Conservation (phyloP, 78 protist species). For the Cavenderia fasciculata region DNA sequence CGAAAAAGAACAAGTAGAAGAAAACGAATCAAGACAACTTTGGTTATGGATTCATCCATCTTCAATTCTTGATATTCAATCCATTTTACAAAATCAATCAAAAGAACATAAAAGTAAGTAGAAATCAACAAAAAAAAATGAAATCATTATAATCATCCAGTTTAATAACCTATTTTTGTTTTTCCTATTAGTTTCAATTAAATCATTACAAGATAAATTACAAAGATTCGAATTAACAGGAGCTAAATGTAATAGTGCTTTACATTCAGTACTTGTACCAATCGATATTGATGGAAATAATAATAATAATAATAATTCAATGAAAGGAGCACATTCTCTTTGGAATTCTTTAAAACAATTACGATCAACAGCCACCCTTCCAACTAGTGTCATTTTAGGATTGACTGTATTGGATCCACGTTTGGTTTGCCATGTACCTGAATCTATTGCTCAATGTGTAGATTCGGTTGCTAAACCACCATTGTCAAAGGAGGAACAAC, state of each 20-base stretch:
- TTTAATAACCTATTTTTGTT: too few species aligned
- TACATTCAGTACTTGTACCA: conserved; percentile 26
- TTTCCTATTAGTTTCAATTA: too few species aligned
- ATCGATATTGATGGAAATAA: not conserved
- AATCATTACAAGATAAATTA: conserved; percentile 17
- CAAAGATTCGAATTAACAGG: conserved; percentile 73
- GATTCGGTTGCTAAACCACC: conserved; percentile 30
- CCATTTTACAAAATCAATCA: not conserved
- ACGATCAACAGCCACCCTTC: conserved; percentile 62
- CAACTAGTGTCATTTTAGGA: conserved; percentile 51
- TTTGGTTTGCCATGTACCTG: conserved; percentile 39
- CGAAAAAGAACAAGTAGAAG: not conserved
- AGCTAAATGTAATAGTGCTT: conserved; percentile 22
- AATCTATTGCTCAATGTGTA: conserved; percentile 24
- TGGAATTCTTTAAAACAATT: conserved; percentile 44
- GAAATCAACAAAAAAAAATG: not conserved
- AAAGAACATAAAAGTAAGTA: not conserved
- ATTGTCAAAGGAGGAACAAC: not conserved
- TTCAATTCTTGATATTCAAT: not conserved
- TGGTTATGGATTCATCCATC: conserved; percentile 79
- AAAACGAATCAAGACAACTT: conserved; percentile 14
- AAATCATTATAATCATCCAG: too few species aligned
- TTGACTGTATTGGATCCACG: conserved; percentile 62
- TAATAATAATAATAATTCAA: not conserved
- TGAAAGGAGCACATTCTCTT: not conserved